phyloP scores from a whole-genome alignment of 208 protist genomes.

The Trypanosoma mega region DNA sequence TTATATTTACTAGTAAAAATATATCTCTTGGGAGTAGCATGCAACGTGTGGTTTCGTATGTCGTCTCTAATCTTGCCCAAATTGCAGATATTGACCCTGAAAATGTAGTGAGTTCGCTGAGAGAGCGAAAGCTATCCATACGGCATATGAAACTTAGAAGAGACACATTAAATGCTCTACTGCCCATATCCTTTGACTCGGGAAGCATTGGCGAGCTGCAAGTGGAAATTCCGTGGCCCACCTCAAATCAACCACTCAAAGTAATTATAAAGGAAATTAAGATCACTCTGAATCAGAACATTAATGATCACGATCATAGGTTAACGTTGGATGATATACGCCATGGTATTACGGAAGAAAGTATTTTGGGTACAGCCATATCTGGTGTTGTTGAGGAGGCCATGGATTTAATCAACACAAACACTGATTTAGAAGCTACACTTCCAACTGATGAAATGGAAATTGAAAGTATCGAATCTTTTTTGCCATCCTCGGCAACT shows the following conservation, averaged over 20 bases:
- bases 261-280: conserved; percentile 29
- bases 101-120: conserved; percentile 68
- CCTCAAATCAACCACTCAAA: conserved; percentile 41
- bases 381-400: background rate
- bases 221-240: conserved; percentile 70
- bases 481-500: background rate
- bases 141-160: conserved; percentile 47
- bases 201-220: conserved; percentile 44
- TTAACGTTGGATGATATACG: conserved; percentile 50
- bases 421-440: too few species aligned
- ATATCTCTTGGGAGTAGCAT: conserved; percentile 23
- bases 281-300: conserved; percentile 33
- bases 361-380: conserved; percentile 46
- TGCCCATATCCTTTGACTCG: conserved; percentile 59
- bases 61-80: conserved; percentile 57
- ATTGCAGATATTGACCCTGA: conserved; percentile 66
- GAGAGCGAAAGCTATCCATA: conserved; percentile 43
- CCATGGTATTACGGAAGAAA: conserved; percentile 42
- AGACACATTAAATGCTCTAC: conserved; percentile 53
- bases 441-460: too few species aligned
- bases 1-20: background rate
- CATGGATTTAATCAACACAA: too few species aligned
- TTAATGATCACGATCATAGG: conserved; percentile 7
- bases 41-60: conserved; percentile 71
- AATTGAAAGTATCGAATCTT: too few species aligned